Base-by-base conservation (phyloP, 2,329 filamentous ascomycete genomes). In the Stagonosporopsis rhizophila region DNA sequence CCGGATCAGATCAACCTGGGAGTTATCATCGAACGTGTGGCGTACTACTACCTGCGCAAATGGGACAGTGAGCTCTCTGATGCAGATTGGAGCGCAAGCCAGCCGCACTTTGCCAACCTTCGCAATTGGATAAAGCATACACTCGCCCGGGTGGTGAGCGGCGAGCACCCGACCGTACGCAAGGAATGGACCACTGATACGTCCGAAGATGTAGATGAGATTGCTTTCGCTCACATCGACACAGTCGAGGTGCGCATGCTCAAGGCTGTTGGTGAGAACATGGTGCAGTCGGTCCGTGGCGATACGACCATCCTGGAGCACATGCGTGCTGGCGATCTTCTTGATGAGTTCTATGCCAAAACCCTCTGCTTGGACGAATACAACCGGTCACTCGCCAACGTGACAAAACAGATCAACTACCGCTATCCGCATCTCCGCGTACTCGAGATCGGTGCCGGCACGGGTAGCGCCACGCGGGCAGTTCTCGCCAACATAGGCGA, bases 1-100 rank as follows among this genome's bases (percentile, higher is more conserved):
- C n/a, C n/a, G n/a, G n/a, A n/a, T n/a, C n/a, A n/a, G n/a, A n/a
- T n/a, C n/a, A n/a, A n/a, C n/a, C n/a, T n/a, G n/a, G n/a, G n/a
- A n/a, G n/a, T n/a, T n/a, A n/a, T n/a, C n/a, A n/a, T 9, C 66
- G 64, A 0, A 53, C 46, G 37, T 7, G n/a, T 37, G 7, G 34
- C 34, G 34, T 37, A 37, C 17, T 19, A 37, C n/a, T 37, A 37
- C 12, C 3, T 37, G 34, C 34, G 34, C 34, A 6, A 19, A 7
- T 39, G 15, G 11, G 15, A 12, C 4, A 22, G 7, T 32, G 63
- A 60, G 20, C 52, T 28, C 60, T 64, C 14, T 15, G n/a, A 3
- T 47, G 59, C 1, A 52, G 34, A 37, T n/a, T 15, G 34, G 2
- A 15, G 7, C 2, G n/a, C 15, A 11, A 7, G 34, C 34, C 9